A percentile compares a stretch with the other conserved stretches of the same genome.
Evolutionary conservation across 495 filamentous ascomycete species (phyloP).

Genomic region (Trichoderma reesei): DNA sequence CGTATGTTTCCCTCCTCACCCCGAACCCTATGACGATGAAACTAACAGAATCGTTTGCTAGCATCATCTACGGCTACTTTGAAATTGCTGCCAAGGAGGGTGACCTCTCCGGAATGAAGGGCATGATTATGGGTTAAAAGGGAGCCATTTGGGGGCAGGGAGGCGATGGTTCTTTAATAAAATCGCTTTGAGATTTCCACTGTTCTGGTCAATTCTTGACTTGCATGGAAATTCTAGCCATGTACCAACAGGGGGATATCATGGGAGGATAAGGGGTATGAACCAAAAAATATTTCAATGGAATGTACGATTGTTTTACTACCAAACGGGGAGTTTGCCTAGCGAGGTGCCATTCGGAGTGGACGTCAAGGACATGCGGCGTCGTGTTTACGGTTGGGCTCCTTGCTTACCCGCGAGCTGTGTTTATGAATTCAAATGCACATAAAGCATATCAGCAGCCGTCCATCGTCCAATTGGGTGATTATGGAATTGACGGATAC

Average conservation of each 20-base stretch:
- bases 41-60: slow-evolving; percentile 29
- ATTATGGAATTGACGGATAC: no score
- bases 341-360: neutral
- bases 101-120: slow-evolving; percentile 84
- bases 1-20: slow-evolving; percentile 53
- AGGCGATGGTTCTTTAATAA: neutral
- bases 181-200: neutral
- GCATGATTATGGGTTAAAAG: slow-evolving; percentile 63
- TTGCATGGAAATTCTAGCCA: neutral
- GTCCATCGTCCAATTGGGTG: no score
- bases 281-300: neutral
- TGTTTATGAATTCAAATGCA: no score
- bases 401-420: no score
- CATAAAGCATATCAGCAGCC: no score
- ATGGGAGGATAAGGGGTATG: neutral
- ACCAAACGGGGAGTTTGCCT: neutral
- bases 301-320: slow-evolving; percentile 3
- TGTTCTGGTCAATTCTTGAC: neutral
- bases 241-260: slow-evolving; percentile 1
- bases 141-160: neutral
- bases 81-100: slow-evolving; percentile 98
- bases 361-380: neutral
- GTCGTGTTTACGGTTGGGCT: no score
- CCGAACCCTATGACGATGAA: slow-evolving; percentile 23
- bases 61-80: slow-evolving; percentile 98